Evolutionary conservation across 208 protist genomes (phyloP).

Genomic region (Wallacemonas collosoma): DNA sequence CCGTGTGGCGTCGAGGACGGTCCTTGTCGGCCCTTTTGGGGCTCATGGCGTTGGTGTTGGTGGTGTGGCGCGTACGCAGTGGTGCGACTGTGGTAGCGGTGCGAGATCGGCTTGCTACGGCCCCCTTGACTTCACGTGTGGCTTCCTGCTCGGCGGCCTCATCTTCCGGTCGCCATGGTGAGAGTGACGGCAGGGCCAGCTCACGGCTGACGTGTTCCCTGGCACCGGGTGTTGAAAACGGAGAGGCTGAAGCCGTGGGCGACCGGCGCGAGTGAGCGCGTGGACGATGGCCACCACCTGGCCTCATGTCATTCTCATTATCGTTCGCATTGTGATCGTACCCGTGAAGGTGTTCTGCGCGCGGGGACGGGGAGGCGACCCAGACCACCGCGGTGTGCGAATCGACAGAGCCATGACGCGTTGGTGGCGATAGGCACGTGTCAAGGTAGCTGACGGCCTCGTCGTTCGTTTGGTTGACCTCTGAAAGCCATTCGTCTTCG

Average conservation of each 20-base stretch:
- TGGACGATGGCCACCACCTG: background rate
- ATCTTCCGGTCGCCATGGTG: constrained; percentile 8
- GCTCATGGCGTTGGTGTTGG: background rate
- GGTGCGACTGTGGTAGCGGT: background rate
- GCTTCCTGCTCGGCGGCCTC: background rate
- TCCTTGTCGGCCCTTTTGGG: background rate
- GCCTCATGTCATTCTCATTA: background rate
- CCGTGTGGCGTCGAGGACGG: too few species aligned
- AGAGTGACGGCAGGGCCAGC: background rate
- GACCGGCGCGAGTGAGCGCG: background rate
- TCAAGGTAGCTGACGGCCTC: background rate
- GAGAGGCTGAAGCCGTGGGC: background rate
- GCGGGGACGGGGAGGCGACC: constrained; percentile 7
- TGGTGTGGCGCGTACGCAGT: background rate
- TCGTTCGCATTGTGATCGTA: background rate
- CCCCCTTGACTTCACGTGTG: too few species aligned
- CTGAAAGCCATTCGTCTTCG: background rate
- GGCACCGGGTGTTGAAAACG: too few species aligned
- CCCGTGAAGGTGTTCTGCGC: background rate
- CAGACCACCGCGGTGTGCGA: background rate
- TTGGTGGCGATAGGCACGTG: background rate
- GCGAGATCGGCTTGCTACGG: background rate
- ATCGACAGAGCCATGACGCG: constrained; percentile 3
- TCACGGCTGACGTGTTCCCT: background rate
- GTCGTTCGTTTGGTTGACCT: constrained; percentile 5